Percentiles rank a stretch among this genome's conserved stretches.
Conservation (phyloP, 192 early-diverging fungal genomes). For the Paraglomus brasilianum region DNA sequence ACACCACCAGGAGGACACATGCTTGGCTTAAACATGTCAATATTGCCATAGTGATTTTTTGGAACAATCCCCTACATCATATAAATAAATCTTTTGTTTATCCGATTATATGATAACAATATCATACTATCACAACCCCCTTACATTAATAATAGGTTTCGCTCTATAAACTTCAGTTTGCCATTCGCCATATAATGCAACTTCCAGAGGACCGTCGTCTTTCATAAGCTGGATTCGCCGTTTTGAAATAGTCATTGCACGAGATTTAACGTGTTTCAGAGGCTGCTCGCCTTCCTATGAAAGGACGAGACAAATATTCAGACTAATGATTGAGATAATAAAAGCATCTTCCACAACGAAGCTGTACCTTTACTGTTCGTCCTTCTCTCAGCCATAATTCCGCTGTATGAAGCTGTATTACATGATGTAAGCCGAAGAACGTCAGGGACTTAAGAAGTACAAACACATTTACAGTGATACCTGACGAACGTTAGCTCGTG, state of each 20-base stretch:
- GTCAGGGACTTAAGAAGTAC: neutral
- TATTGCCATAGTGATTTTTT: conserved; percentile 75
- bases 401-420: conserved; percentile 37
- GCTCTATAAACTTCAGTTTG: conserved; percentile 74
- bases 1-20: conserved; percentile 85
- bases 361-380: conserved; percentile 43
- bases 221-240: conserved; percentile 41
- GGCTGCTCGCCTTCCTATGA: conserved; percentile 36
- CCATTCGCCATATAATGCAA: conserved; percentile 79
- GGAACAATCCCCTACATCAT: conserved; percentile 73
- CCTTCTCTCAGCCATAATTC: conserved; percentile 69
- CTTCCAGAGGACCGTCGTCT: conserved; percentile 35
- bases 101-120: neutral
- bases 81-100: conserved; percentile 3
- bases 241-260: conserved; percentile 47
- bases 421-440: neutral
- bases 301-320: neutral
- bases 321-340: conserved; percentile 4
- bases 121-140: conserved; percentile 18
- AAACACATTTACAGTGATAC: conserved; percentile 25
- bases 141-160: conserved; percentile 60
- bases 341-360: neutral
- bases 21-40: conserved; percentile 77
- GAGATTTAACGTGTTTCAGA: conserved; percentile 43
- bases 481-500: conserved; percentile 66